Evolutionary conservation across 805 yeast genomes (phyloP).

Genomic region (Trichomonascus vanleenenianus): DNA sequence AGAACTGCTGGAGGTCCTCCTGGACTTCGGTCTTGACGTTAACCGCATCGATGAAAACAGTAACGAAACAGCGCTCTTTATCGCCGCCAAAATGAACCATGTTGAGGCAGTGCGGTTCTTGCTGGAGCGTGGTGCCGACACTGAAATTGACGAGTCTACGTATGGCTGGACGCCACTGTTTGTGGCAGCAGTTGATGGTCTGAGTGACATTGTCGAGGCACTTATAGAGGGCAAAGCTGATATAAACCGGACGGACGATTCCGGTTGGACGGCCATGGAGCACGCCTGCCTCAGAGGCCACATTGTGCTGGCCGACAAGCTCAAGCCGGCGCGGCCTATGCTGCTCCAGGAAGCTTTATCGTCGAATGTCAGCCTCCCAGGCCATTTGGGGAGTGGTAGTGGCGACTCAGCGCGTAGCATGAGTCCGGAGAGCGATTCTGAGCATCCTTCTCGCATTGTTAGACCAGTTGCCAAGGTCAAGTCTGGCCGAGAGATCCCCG

Average conservation of each 20-base stretch:
- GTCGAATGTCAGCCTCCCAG: neutral
- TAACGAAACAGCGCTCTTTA: slow-evolving; percentile 72
- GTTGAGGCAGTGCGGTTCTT: slow-evolving; percentile 46
- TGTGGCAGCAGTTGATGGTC: slow-evolving; percentile 85
- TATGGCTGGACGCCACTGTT: slow-evolving; percentile 96
- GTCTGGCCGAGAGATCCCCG: slow-evolving; percentile 6
- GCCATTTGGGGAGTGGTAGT: neutral
- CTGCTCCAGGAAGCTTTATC: slow-evolving; percentile 1
- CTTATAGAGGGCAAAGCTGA: slow-evolving; percentile 48
- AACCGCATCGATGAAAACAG: slow-evolving; percentile 47
- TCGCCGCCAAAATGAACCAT: slow-evolving; percentile 62
- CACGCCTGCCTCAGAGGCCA: slow-evolving; percentile 92
- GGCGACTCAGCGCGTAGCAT: neutral
- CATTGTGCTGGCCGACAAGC: slow-evolving; percentile 53
- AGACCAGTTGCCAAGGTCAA: slow-evolving; percentile 1
- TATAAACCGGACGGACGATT: slow-evolving; percentile 55
- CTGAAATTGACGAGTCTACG: slow-evolving; percentile 66
- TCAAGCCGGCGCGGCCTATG: slow-evolving; percentile 28
- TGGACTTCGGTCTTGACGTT: slow-evolving; percentile 51
- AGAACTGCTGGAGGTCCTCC: slow-evolving; percentile 45
- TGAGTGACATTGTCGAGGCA: slow-evolving; percentile 43
- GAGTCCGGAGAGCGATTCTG: neutral
- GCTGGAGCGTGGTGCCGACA: slow-evolving; percentile 52
- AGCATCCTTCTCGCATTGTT: neutral
- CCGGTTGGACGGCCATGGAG: slow-evolving; percentile 98